phyloP scores from a whole-genome alignment of 495 filamentous ascomycete genomes.

The Melanomma pulvis-pyrius region DNA sequence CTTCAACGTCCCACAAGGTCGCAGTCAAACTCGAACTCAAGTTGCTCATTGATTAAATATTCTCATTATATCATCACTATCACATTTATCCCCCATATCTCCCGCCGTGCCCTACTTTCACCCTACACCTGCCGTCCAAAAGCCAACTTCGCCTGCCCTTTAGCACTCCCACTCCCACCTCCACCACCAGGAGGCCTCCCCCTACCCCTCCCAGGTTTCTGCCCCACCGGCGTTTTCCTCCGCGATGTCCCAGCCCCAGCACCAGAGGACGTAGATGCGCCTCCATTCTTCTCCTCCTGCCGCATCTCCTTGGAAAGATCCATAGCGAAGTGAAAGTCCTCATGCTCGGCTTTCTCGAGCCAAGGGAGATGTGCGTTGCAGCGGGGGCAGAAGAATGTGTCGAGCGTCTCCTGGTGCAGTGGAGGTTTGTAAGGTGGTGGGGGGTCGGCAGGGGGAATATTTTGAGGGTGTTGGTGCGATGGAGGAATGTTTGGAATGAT shows the following conservation, averaged over 20 bases:
- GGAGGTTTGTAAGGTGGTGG: constrained; percentile 8
- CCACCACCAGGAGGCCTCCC: constrained; percentile 30
- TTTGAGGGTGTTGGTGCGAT: neutral
- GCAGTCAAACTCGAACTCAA: too few relatives aligned
- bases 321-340: constrained; percentile 96
- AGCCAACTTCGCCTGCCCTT: constrained; percentile 44
- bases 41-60: too few relatives aligned
- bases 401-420: constrained; percentile 46
- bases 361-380: constrained; percentile 63
- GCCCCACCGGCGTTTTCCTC: constrained; percentile 4
- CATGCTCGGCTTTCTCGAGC: constrained; percentile 71
- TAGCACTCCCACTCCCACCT: constrained; percentile 33
- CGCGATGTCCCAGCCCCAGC: neutral
- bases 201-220: constrained; percentile 27
- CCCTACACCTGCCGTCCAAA: constrained; percentile 36
- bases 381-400: constrained; percentile 62
- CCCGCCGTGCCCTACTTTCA: neutral
- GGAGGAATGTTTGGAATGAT: neutral
- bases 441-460: neutral
- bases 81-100: too few relatives aligned
- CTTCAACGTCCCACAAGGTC: too few relatives aligned
- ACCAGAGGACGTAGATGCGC: neutral
- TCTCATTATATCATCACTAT: too few relatives aligned
- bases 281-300: constrained; percentile 52
- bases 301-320: constrained; percentile 79